Evolutionary conservation across 1,284 basidiomycete genomes (phyloP).

Genomic region (Gymnopus androsaceus): DNA sequence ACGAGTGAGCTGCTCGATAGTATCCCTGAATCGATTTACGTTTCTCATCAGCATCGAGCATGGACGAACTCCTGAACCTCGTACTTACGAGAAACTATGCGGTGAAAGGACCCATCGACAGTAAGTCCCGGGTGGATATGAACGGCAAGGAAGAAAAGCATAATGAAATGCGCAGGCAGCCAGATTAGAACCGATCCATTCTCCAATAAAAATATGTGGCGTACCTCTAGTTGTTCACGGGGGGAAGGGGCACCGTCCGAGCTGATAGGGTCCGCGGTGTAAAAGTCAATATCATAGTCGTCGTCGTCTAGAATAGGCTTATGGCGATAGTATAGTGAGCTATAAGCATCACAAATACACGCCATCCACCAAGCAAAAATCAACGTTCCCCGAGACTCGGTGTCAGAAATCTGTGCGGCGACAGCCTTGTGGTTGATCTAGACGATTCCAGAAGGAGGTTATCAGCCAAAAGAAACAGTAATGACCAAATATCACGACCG

Average conservation of each 20-base stretch:
- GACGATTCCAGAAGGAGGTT: constrained; percentile 18
- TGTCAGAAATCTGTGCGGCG: constrained; percentile 66
- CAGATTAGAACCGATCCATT: background rate
- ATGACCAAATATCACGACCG: constrained; percentile 29
- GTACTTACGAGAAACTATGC: constrained; percentile 40
- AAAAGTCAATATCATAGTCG: constrained; percentile 76
- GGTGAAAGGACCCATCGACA: background rate
- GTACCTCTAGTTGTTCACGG: constrained; percentile 75
- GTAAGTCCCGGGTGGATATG: background rate
- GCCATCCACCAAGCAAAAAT: constrained; percentile 85
- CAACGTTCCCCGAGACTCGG: constrained; percentile 75
- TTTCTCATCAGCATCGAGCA: background rate
- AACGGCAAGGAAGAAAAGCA: background rate
- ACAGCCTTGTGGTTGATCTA: constrained; percentile 82
- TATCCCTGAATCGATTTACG: constrained; percentile 56
- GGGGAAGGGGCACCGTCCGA: constrained; percentile 60
- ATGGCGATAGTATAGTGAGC: constrained; percentile 47
- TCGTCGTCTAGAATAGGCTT: constrained; percentile 50
- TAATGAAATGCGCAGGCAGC: background rate
- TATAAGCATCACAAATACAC: constrained; percentile 53
- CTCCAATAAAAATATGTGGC: constrained; percentile 7
- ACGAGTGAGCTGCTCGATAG: constrained; percentile 75
- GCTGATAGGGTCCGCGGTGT: constrained; percentile 65
- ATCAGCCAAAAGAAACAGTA: background rate
- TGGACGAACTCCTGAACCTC: constrained; percentile 37